Percentiles rank a stretch among this genome's conserved stretches.
Conservation (phyloP, 2,329 filamentous ascomycete species). For the Bipolaris sorokiniana region DNA sequence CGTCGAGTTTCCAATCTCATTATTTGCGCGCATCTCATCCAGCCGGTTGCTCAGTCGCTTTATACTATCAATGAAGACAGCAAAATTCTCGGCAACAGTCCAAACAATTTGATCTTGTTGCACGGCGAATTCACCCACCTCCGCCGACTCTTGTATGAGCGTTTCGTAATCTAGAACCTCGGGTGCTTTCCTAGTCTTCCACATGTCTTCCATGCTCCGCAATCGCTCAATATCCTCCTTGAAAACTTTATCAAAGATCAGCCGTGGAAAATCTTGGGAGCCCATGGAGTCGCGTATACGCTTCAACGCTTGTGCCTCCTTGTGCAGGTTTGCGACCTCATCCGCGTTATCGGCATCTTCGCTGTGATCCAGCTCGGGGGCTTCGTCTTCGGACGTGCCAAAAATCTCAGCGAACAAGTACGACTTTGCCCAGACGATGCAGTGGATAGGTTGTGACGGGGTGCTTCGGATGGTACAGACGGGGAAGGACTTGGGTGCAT, state of each 20-base stretch:
- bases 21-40: conserved; percentile 65
- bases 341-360: conserved; percentile 81
- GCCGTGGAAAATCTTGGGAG: conserved; percentile 74
- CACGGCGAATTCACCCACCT: conserved; percentile 60
- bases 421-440: conserved; percentile 98
- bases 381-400: conserved; percentile 85
- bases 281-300: conserved; percentile 82
- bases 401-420: conserved; percentile 96
- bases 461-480: conserved; percentile 98
- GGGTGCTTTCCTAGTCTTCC: conserved; percentile 81
- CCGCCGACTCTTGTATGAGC: conserved; percentile 61
- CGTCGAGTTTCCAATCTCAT: conserved; percentile 53
- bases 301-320: conserved; percentile 83
- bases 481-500: conserved; percentile 88
- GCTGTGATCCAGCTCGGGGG: conserved; percentile 77
- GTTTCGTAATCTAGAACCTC: conserved; percentile 72
- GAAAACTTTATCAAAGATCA: conserved; percentile 94
- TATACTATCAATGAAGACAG: conserved; percentile 85
- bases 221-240: conserved; percentile 81
- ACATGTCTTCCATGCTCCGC: conserved; percentile 92
- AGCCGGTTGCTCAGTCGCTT: conserved; percentile 76
- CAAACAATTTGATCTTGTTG: conserved; percentile 77
- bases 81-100: conserved; percentile 82
- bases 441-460: conserved; percentile 94
- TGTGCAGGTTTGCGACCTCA: conserved; percentile 86